These are phyloP conservation scores for Lepidium didymum DNA, from an alignment of 345 rosid species.

Conservation along the genomic window DNA sequence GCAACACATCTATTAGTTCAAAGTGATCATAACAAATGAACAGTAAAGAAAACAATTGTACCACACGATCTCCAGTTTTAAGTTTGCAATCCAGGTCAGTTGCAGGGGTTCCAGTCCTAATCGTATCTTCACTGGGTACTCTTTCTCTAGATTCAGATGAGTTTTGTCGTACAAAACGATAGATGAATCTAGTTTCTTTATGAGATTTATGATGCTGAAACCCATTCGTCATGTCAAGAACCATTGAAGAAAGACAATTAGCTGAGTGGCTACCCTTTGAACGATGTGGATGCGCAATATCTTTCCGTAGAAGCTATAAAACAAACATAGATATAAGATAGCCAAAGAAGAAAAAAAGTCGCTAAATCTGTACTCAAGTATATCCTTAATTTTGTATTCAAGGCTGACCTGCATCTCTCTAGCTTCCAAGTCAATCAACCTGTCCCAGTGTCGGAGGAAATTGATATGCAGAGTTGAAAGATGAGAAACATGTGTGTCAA, in stretches of 20 bases:
- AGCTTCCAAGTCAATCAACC: constrained; percentile 85
- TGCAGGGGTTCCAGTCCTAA: constrained; percentile 23
- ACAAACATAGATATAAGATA: constrained; percentile 6
- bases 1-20: background rate
- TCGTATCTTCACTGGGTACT: constrained; percentile 34
- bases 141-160: constrained; percentile 21
- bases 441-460: constrained; percentile 76
- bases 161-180: constrained; percentile 58
- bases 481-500: constrained; percentile 60
- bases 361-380: background rate
- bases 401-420: constrained; percentile 68
- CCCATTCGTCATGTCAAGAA: constrained; percentile 58
- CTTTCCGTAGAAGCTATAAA: constrained; percentile 59
- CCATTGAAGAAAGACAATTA: constrained; percentile 57
- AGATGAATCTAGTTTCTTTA: constrained; percentile 55
- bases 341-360: background rate
- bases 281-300: constrained; percentile 45
- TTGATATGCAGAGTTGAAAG: constrained; percentile 52
- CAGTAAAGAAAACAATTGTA: constrained; percentile 26
- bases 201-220: constrained; percentile 37
- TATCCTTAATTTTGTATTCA: background rate
- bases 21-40: constrained; percentile 5
- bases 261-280: constrained; percentile 34
- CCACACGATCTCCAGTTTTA: constrained; percentile 87
- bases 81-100: constrained; percentile 50